phyloP scores from a whole-genome alignment of 225 moss, liverwort and hornwort genomes.

The Climacium dendroides region DNA sequence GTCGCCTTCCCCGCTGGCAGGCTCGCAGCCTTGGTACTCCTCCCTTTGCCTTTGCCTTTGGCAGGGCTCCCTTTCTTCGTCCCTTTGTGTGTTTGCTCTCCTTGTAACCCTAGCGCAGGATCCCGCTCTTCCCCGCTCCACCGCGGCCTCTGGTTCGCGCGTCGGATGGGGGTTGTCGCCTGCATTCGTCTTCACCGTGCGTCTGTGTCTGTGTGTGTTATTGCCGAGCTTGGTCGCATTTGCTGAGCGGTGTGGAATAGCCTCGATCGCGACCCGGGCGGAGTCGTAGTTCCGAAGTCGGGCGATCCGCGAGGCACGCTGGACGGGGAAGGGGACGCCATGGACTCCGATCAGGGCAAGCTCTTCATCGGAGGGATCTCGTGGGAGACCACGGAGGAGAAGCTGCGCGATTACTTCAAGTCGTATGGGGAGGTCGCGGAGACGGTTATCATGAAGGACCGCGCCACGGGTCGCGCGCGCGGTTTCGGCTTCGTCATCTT shows the following conservation, averaged over 20 bases:
- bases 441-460: constrained; percentile 59
- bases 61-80: background rate
- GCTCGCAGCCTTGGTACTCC: background rate
- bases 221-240: background rate
- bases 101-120: background rate
- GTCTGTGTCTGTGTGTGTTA: background rate
- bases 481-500: constrained; percentile 59
- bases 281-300: background rate
- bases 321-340: constrained; percentile 25
- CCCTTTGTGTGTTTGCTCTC: background rate
- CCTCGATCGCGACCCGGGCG: background rate
- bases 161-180: constrained; percentile 12
- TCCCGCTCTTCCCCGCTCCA: background rate
- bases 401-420: constrained; percentile 53
- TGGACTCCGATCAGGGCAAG: constrained; percentile 65
- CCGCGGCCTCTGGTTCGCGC: constrained; percentile 7
- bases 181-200: background rate
- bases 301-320: background rate
- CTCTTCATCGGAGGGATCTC: constrained; percentile 56
- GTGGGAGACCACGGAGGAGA: constrained; percentile 63
- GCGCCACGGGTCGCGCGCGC: constrained; percentile 47
- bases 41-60: background rate
- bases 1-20: background rate
- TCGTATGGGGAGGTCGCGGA: constrained; percentile 48
- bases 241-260: background rate